Base-by-base conservation (phyloP, 345 rosid species). In the Lepidium didymum region DNA sequence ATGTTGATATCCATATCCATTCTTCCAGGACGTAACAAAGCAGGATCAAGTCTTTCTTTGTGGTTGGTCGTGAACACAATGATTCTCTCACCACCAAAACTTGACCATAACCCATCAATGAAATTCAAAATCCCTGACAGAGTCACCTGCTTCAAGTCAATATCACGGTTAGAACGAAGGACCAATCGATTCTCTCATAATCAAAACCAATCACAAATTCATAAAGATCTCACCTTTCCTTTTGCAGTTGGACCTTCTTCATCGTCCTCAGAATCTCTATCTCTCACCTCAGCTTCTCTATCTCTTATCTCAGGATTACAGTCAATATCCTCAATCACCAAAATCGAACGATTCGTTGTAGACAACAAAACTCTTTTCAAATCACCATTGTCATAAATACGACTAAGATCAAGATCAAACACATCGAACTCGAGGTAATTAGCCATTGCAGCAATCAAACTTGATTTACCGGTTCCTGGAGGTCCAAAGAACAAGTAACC, bases 401-500 rank as follows among this genome's bases (percentile, higher is more conserved):
- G 75, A 1, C 75, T 67, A 35, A 84, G 83, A 51, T 82, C 80
- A 69, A 86, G 70, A 67, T 84, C 91, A 69, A 78, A 86, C 10
- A 84, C 73, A 69, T 86, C 85, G 10, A 86, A 86, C 62, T 76
- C 82, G 0, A 84, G 21, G n/a, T 84, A 78, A 68, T 86, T 82
- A 15, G 88, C 91, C 78, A 82, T 82, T 1, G 87, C 91, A 0
- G 91, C 88, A 67, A 82, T 67, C 80, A 84, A 74, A 5, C 85
- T 86, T 0, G 88, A 86, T 70, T 84, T 84, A 6, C 88, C 88
- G 1, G 88, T 86, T 3, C 91, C 86, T 0, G 91, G 88, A 12
- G 86, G 85, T 13, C 88, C 90, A 52, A 76, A 79, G 43, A 82
- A 49, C 56, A 86, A 74, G 37, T 79, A 86, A 7, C 85, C 91